Evolutionary conservation across 2,329 filamentous ascomycete species (phyloP), one percentile per base, ranked within the genome.

Genomic region (Biscogniauxia sp.): DNA sequence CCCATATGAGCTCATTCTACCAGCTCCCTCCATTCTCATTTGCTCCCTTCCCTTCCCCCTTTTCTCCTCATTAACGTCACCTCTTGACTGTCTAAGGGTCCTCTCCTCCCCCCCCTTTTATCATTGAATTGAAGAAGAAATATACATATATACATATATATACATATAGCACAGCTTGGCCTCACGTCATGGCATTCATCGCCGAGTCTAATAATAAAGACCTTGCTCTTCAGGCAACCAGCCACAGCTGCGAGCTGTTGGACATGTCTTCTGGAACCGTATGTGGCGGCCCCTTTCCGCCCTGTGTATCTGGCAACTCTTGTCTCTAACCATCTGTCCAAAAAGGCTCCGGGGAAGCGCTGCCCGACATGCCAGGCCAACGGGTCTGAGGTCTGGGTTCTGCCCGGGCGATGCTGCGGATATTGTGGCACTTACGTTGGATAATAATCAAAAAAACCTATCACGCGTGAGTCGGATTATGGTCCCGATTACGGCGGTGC

Each of bases 311-410:
- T n/a, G 17, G 11, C 9, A 54, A 54, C 45, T 13, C 11, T 19
- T 19, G 11, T 20, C 5, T 20, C 62, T 65, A 11, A 67, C 55
- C 50, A 20, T 52, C 49, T 19, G 19, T 53, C n/a, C 25, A 32
- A 69, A 32, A 69, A 32, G 67, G 60, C 63, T n/a, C 67, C 67
- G 1, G 67, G 66, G 3, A 69, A 69, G 51, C 60, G 66, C 53
- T 69, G 67, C 55, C 67, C 66, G 26, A 65, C 60, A 2, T 68
- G 66, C 54, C 54, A 41, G 45, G 63, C 49, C 0, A 61, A 60
- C 5, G 67, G 67, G 15, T 51, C 52, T 6, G 66, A 68, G 50
- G 56, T 56, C 19, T 69, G 66, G 66, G 65, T 69, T 11, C 62
- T 68, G 17, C 54, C 65, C 23, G 68, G 68, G n/a, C 59, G 66